Evolutionary conservation across 192 early-diverging fungal species (phyloP), one percentile per base, ranked within the genome.

Genomic region (Chytriomyces sp.): DNA sequence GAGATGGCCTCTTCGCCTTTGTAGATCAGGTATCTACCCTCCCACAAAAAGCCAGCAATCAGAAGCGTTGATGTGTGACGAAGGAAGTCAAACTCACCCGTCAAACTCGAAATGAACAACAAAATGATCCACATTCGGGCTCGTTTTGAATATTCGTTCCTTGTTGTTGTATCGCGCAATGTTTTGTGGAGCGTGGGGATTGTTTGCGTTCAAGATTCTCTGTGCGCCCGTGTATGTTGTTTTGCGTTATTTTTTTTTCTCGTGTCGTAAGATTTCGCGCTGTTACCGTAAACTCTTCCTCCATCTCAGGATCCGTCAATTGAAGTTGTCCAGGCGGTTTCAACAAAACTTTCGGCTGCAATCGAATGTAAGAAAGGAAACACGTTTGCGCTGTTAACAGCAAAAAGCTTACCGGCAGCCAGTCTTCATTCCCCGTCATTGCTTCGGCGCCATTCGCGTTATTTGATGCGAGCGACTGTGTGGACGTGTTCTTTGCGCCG

Each of bases 51-150:
- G 5, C 60, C 23, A 23, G n/a, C 24, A 35, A 16, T 35, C 61
- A 46, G 23, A 73, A 48, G n/a, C 6, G 77, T 18, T n/a, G 11
- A 53, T 67, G 23, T 26, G 18, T 66, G 43, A 50, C 24, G n/a
- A 11, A 35, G 20, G 20, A 18, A 49, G 68, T 50, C 24, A 50
- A 67, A 59, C 62, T 28, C 67, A 90, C 86, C 89, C 89, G 68
- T 89, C 88, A 76, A 90, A 89, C 63, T 90, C 89, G 82, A 88
- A 90, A 69, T 90, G 89, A 20, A 87, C 79, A 6, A 88, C 83
- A 44, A 85, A 63, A 75, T 90, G 88, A 48, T 90, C 89, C 69
- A 90, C 82, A 72, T 90, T 90, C 28, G 88, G 83, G 57, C 79
- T 86, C 1, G 85, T 82, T 72, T 89, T 89, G 81, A 90, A 90